These are phyloP conservation scores for Fusarium subglutinans DNA, from an alignment of 2,329 filamentous ascomycete species.

Conservation along the genomic window DNA sequence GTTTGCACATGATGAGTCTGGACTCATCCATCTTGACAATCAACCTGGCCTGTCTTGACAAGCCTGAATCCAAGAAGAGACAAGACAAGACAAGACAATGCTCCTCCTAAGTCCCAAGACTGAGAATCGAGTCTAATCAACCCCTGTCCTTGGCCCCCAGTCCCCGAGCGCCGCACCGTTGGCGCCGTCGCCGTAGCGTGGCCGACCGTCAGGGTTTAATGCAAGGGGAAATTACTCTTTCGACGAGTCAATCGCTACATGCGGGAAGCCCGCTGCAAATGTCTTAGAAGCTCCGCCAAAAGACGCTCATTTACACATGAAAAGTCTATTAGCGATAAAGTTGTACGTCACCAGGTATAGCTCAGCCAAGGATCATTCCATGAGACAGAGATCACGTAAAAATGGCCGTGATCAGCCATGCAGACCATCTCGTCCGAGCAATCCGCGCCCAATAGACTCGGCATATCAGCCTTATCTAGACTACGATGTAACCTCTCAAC, in stretches of 20 bases:
- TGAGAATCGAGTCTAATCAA: constrained; percentile 5
- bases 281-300: background rate
- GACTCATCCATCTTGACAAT: constrained; percentile 2
- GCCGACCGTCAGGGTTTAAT: constrained; percentile 40
- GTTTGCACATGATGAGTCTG: background rate
- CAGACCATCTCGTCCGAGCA: background rate
- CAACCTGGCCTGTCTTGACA: background rate
- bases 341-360: background rate
- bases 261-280: constrained; percentile 4
- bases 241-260: background rate
- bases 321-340: background rate
- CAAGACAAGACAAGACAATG: background rate
- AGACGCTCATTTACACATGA: background rate
- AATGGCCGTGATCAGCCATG: background rate
- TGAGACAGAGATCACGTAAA: background rate
- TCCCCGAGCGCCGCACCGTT: constrained; percentile 41
- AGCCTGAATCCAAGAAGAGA: background rate
- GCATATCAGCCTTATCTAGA: constrained; percentile 35
- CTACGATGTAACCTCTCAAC: constrained; percentile 1
- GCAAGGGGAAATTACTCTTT: constrained; percentile 41
- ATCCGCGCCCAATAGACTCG: constrained; percentile 3
- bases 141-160: constrained; percentile 12
- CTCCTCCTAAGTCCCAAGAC: constrained; percentile 2
- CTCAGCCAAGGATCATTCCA: background rate
- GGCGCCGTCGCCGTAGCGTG: constrained; percentile 38